Conservation (phyloP, 768 basidiomycete genomes). For the Rhizopogon vulgaris region DNA sequence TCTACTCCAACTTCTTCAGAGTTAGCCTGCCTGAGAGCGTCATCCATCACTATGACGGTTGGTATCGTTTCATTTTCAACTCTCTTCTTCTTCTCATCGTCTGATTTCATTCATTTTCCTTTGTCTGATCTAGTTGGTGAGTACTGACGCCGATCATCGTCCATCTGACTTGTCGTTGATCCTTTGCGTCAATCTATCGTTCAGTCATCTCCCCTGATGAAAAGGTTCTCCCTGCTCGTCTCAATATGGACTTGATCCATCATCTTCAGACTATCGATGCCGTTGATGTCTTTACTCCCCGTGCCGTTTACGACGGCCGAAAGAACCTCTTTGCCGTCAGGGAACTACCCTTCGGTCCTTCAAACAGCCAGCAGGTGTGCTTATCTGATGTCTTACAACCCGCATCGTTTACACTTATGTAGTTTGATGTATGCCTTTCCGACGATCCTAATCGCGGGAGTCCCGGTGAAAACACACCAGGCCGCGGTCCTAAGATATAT, state of each 20-base stretch:
- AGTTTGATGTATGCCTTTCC: conserved; percentile 60
- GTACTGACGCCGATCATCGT: background rate
- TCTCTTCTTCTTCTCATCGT: conserved; percentile 2
- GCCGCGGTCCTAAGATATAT: conserved; percentile 54
- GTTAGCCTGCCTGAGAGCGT: conserved; percentile 53
- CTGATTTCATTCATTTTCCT: conserved; percentile 15
- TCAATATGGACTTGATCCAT: conserved; percentile 68
- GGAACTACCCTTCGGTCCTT: conserved; percentile 53
- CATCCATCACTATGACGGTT: conserved; percentile 79
- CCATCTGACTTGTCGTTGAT: conserved; percentile 8
- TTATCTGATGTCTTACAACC: background rate
- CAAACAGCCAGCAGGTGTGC: conserved; percentile 45
- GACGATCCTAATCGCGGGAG: conserved; percentile 30
- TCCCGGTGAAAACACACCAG: conserved; percentile 25
- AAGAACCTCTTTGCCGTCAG: conserved; percentile 69
- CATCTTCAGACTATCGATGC: conserved; percentile 52
- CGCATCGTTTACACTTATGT: conserved; percentile 4
- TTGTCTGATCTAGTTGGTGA: conserved; percentile 14
- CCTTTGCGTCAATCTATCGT: background rate
- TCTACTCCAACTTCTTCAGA: conserved; percentile 57
- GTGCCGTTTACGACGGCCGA: conserved; percentile 71
- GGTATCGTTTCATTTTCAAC: conserved; percentile 16
- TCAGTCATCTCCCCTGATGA: conserved; percentile 64
- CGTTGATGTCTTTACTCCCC: conserved; percentile 66
- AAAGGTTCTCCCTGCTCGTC: conserved; percentile 56